Percentiles rank a stretch among this genome's conserved stretches.
These are phyloP conservation scores for Forsythia suspensa DNA, from an alignment of 257 asterid genomes.

Conservation along the genomic window DNA sequence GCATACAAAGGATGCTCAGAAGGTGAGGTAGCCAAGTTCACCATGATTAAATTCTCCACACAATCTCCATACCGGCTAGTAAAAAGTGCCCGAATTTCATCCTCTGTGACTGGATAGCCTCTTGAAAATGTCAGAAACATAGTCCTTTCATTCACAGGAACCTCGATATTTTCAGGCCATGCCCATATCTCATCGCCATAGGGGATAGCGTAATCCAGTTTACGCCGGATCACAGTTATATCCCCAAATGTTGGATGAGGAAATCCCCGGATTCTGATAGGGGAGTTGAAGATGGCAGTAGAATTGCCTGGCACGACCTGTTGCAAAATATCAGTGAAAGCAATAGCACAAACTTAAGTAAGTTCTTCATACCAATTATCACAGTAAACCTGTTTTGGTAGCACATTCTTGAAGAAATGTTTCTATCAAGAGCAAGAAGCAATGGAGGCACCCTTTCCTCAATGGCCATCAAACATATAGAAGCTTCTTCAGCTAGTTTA, in stretches of 20 bases:
- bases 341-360: constrained; percentile 14
- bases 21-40: not conserved
- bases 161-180: constrained; percentile 4
- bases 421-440: not conserved
- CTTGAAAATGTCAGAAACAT: constrained; percentile 69
- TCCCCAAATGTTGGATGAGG: constrained; percentile 30
- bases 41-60: constrained; percentile 32
- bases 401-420: not conserved
- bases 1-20: constrained; percentile 14
- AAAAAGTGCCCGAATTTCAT: constrained; percentile 48
- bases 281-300: not conserved
- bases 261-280: constrained; percentile 21
- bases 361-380: constrained; percentile 8
- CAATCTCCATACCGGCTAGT: constrained; percentile 42
- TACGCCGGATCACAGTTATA: constrained; percentile 5
- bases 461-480: constrained; percentile 39
- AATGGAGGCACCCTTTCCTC: not conserved
- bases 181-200: constrained; percentile 19
- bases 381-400: constrained; percentile 13
- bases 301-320: constrained; percentile 12
- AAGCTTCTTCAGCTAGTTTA: constrained; percentile 55
- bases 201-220: constrained; percentile 5
- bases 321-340: constrained; percentile 19
- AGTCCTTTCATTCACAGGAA: constrained; percentile 29
- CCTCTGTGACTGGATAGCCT: constrained; percentile 59